Evolutionary conservation across 2,329 filamentous ascomycete genomes (phyloP), one percentile per base, ranked within the genome.

Genomic region (Chaetomiaceae sp.): DNA sequence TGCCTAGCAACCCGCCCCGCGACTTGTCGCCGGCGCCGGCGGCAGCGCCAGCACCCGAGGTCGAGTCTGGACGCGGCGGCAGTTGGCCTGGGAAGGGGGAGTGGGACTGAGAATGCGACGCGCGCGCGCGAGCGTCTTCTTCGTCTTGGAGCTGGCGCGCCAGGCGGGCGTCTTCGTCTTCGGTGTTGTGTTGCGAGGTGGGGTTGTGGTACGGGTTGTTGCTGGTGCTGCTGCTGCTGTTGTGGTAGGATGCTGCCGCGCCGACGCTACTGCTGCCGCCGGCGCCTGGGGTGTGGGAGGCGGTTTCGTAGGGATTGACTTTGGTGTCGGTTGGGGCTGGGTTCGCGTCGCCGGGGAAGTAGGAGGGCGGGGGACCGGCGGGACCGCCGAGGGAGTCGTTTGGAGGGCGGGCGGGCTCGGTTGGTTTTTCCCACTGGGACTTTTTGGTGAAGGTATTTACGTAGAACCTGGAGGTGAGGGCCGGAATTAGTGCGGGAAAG

Each of bases 381-480:
- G 67, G 66, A n/a, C n/a, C n/a, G 41, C 61, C 65, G 48, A 66
- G 63, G 25, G 66, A 68, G 25, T 66, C 69, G 7, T 77, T 16
- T 80, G 16, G 55, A 50, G 59, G 60, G 2, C 45, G 79, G 48
- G 83, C 82, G 38, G 87, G 85, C 48, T 78, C 78, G 33, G 84
- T 89, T 16, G 90, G 90, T 61, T 82, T 86, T 4, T 95, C 87
- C 91, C 91, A 96, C 78, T 92, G 87, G 5, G 91, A 95, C 66
- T 87, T 79, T 65, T 94, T 94, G 59, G 90, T 96, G 70, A 85
- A 81, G 56, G 87, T 81, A 73, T 96, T 94, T 56, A 96, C 87
- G 73, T 88, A 96, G 80, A 94, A 96, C 86, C 86, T 90, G 58
- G 1, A 2, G 18, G 18, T 10, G 10, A 8, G n/a, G 5, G 32